Conservation (phyloP, 2,329 filamentous ascomycete species). For the Pseudogymnoascus sp. region DNA sequence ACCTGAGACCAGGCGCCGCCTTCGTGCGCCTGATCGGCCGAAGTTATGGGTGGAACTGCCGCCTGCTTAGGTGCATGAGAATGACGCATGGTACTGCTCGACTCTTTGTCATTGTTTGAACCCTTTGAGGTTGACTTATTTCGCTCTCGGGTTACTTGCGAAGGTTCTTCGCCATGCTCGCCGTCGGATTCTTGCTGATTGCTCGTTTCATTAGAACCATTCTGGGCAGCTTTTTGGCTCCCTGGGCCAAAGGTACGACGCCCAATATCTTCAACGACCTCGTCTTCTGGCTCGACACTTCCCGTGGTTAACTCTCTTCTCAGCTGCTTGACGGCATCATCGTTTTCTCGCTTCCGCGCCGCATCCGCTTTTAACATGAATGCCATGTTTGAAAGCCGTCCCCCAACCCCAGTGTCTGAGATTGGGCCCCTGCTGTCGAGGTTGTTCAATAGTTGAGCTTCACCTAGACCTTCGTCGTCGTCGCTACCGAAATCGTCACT, state of each 20-base stretch:
- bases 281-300: slow-evolving; percentile 51
- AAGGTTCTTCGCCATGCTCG: slow-evolving; percentile 30
- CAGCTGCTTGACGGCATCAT: slow-evolving; percentile 65
- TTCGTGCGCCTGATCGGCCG: slow-evolving; percentile 18
- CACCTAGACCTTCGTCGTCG: slow-evolving; percentile 44
- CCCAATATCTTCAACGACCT: slow-evolving; percentile 56
- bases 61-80: neutral
- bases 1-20: slow-evolving; percentile 33
- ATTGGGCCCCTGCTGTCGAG: slow-evolving; percentile 33
- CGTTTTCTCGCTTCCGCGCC: slow-evolving; percentile 69
- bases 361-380: slow-evolving; percentile 93
- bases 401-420: slow-evolving; percentile 40
- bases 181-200: slow-evolving; percentile 48
- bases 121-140: neutral
- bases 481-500: slow-evolving; percentile 51
- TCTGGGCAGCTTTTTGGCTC: slow-evolving; percentile 25
- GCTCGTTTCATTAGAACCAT: slow-evolving; percentile 50
- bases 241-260: slow-evolving; percentile 63
- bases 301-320: slow-evolving; percentile 61
- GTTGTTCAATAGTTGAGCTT: slow-evolving; percentile 43
- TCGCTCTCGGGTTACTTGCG: neutral
- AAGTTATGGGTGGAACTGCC: slow-evolving; percentile 10
- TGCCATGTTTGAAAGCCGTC: slow-evolving; percentile 73
- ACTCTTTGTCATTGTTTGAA: neutral
- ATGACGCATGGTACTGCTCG: neutral